Conservation (phyloP, 371 early-diverging fungal genomes). For the Apophysomyces variabilis region DNA sequence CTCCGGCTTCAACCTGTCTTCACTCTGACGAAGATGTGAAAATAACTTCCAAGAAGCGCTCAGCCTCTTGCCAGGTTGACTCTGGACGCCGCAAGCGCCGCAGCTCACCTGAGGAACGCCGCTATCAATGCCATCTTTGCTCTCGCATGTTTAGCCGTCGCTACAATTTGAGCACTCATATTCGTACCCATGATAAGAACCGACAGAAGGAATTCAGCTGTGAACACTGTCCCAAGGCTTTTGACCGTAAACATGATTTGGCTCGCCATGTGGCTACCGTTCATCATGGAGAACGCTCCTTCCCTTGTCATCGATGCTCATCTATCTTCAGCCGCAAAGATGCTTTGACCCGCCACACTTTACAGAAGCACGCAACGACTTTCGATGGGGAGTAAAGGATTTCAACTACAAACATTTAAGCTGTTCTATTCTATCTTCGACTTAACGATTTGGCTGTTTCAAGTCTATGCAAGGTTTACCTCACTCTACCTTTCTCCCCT, state of each 20-base stretch:
- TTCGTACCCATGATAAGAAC: constrained; percentile 69
- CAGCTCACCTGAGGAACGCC: constrained; percentile 15
- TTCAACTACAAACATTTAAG: not conserved
- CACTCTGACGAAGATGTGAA: constrained; percentile 16
- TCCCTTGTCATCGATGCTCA: constrained; percentile 55
- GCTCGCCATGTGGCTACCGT: constrained; percentile 72
- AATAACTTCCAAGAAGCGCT: not conserved
- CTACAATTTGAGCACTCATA: constrained; percentile 75
- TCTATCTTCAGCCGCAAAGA: constrained; percentile 67
- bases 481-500: not conserved
- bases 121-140: constrained; percentile 56
- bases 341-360: constrained; percentile 55
- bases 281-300: constrained; percentile 58
- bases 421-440: not conserved
- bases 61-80: not conserved
- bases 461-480: constrained; percentile 2
- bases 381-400: not conserved
- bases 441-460: not conserved
- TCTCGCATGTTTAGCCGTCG: constrained; percentile 61
- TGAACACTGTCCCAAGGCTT: constrained; percentile 52
- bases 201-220: constrained; percentile 66
- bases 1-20: constrained; percentile 5
- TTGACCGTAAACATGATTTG: constrained; percentile 71
- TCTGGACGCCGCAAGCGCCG: constrained; percentile 6
- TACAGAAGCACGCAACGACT: constrained; percentile 1